These are phyloP conservation scores for Fraxinus baroniana DNA, from an alignment of 305 asterid species.

Conservation along the genomic window DNA sequence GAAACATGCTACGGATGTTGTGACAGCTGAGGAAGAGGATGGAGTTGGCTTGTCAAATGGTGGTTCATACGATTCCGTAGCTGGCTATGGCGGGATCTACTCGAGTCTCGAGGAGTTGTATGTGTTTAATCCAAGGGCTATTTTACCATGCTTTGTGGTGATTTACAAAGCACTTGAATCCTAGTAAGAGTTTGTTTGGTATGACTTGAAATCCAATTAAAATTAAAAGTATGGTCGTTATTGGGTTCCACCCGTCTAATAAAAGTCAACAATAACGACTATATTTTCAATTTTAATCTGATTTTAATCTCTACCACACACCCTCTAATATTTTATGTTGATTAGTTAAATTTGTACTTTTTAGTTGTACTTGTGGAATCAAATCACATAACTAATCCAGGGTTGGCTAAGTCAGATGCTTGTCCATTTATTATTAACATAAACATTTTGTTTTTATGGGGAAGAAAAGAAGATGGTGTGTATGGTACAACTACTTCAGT, in stretches of 20 bases:
- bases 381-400: not conserved
- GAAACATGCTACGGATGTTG: slow-evolving; percentile 29
- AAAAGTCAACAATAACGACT: no score
- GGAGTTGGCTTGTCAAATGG: not conserved
- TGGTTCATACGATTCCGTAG: slow-evolving; percentile 37
- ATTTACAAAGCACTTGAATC: slow-evolving; percentile 46
- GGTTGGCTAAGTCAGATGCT: not conserved
- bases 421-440: not conserved
- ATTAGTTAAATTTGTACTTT: not conserved
- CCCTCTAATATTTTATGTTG: not conserved
- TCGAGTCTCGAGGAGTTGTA: slow-evolving; percentile 47
- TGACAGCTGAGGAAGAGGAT: slow-evolving; percentile 16
- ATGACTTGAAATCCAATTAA: no score
- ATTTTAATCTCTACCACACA: no score
- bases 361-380: not conserved
- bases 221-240: no score
- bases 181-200: no score
- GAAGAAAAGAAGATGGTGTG: not conserved
- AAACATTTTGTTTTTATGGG: not conserved
- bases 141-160: slow-evolving; percentile 57
- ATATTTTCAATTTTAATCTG: no score
- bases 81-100: slow-evolving; percentile 33
- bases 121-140: slow-evolving; percentile 55
- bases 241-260: no score
- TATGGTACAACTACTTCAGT: not conserved